Conservation (phyloP, 768 basidiomycete species). For the Gyrodon lividus region DNA sequence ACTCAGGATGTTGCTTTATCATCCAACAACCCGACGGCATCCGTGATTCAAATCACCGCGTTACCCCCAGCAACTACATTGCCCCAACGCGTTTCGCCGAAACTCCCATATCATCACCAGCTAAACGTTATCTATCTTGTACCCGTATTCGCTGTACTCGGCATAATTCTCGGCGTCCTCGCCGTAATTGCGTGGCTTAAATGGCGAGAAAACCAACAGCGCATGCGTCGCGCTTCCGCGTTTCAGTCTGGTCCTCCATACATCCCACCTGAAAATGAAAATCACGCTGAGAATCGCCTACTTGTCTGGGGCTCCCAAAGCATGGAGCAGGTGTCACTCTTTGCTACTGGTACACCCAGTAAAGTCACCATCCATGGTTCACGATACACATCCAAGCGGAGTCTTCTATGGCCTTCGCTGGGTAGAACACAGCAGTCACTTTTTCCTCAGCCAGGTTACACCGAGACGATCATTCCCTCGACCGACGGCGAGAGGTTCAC, state of each 20-base stretch:
- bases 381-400: constrained; percentile 19
- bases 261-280: constrained; percentile 16
- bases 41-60: constrained; percentile 35
- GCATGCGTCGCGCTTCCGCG: constrained; percentile 14
- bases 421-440: not conserved
- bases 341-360: constrained; percentile 26
- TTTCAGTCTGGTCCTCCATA: constrained; percentile 29
- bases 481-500: constrained; percentile 24
- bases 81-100: constrained; percentile 12
- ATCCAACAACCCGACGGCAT: constrained; percentile 9
- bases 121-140: constrained; percentile 27
- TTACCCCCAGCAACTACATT: constrained; percentile 26
- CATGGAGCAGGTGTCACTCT: constrained; percentile 29
- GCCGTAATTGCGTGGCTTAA: constrained; percentile 8
- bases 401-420: constrained; percentile 8
- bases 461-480: constrained; percentile 19
- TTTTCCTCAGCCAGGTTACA: constrained; percentile 1
- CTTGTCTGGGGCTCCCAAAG: constrained; percentile 18
- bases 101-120: constrained; percentile 20
- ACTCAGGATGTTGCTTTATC: not conserved
- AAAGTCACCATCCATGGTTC: constrained; percentile 31
- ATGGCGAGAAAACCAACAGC: constrained; percentile 6
- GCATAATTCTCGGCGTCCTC: constrained; percentile 24
- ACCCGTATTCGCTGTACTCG: constrained; percentile 26
- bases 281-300: constrained; percentile 13